Conservation (phyloP, 495 filamentous ascomycete genomes). For the Penicillium manginii region DNA sequence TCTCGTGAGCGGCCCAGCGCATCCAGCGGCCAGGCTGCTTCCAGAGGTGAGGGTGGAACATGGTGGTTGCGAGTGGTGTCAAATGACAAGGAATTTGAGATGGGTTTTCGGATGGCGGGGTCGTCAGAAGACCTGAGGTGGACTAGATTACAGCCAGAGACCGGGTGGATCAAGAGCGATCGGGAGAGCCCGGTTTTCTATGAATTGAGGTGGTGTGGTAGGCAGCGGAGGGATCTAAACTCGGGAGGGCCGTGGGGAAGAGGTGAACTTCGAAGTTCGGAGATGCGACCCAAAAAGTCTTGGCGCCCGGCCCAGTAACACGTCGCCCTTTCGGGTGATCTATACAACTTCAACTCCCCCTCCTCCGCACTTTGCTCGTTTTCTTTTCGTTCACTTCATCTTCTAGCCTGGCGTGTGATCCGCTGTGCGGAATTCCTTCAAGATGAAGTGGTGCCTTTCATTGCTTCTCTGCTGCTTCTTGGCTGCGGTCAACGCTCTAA, state of each 20-base stretch:
- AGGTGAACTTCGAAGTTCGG: slow-evolving; percentile 37
- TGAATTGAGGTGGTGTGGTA: slow-evolving; percentile 12
- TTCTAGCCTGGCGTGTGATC: slow-evolving; percentile 27
- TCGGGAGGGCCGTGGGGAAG: slow-evolving; percentile 29
- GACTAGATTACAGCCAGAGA: slow-evolving; percentile 9
- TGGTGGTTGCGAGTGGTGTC: slow-evolving; percentile 39
- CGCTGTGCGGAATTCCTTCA: slow-evolving; percentile 48
- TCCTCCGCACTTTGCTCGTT: slow-evolving; percentile 20
- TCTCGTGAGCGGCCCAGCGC: slow-evolving; percentile 82
- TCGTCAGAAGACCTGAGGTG: slow-evolving; percentile 8
- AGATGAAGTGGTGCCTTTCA: slow-evolving; percentile 78
- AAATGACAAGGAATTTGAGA: slow-evolving; percentile 21
- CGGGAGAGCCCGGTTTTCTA: slow-evolving; percentile 12
- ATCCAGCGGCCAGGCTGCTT: slow-evolving; percentile 77
- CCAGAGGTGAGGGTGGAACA: slow-evolving; percentile 82
- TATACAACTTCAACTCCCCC: slow-evolving; percentile 31
- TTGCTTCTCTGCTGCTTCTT: slow-evolving; percentile 67
- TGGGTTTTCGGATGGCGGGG: slow-evolving; percentile 11
- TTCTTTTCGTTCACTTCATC: slow-evolving; percentile 20
- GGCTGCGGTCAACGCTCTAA: slow-evolving; percentile 72
- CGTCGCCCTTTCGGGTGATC: slow-evolving; percentile 48
- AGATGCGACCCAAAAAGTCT: slow-evolving; percentile 46
- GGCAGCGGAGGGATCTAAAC: slow-evolving; percentile 19
- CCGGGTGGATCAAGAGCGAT: slow-evolving; percentile 2
- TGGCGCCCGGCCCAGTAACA: slow-evolving; percentile 52